Evolutionary conservation across 768 basidiomycete species (phyloP).

Genomic region (Auricularia sp.): DNA sequence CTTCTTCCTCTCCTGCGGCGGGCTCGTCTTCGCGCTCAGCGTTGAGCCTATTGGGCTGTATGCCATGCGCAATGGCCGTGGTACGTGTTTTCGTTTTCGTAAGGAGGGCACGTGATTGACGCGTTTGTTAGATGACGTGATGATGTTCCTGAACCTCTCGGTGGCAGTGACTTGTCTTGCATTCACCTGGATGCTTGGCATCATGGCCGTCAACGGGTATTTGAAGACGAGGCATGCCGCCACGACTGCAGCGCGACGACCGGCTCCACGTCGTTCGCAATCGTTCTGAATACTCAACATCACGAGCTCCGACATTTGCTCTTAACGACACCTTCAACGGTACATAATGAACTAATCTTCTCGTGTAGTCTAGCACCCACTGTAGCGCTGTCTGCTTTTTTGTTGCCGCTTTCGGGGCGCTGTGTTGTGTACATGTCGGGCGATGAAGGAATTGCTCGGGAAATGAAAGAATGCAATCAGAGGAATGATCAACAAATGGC

Average conservation of each 20-base stretch:
- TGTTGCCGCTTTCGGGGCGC: too few species aligned
- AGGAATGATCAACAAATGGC: too few species aligned
- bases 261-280: background rate
- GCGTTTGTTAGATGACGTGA: constrained; percentile 58
- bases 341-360: too few species aligned
- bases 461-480: too few species aligned
- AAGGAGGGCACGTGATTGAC: background rate
- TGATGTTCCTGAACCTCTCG: constrained; percentile 71
- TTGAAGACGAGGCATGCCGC: constrained; percentile 28
- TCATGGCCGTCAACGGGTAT: constrained; percentile 80
- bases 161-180: constrained; percentile 80
- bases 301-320: too few species aligned
- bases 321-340: too few species aligned
- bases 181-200: constrained; percentile 71
- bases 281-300: background rate
- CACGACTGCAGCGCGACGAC: background rate
- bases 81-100: constrained; percentile 28
- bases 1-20: constrained; percentile 82
- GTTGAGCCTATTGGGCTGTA: constrained; percentile 84
- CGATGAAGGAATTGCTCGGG: too few species aligned
- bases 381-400: too few species aligned
- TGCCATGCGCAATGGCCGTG: constrained; percentile 83
- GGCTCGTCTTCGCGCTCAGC: constrained; percentile 81
- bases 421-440: too few species aligned
- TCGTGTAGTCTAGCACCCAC: too few species aligned